A percentile compares a stretch with the other conserved stretches of the same genome.
Conservation (phyloP, 345 rosid species). For the Citrus medica region DNA sequence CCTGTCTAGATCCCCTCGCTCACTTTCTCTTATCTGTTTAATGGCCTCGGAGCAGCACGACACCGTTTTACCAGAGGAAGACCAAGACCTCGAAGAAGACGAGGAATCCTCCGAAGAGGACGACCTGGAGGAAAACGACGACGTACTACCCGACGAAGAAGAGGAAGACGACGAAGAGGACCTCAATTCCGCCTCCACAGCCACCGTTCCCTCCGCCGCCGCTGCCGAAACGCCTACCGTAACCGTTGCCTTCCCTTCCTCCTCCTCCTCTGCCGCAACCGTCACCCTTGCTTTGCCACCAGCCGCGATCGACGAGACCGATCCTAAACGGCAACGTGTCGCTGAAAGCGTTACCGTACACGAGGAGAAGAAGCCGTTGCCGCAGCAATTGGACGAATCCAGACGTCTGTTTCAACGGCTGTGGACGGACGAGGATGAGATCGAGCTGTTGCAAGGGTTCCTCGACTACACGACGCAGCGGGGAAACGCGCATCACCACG, state of each 20-base stretch:
- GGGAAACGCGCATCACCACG: constrained; percentile 62
- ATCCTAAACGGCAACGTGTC: constrained; percentile 46
- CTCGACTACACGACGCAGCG: constrained; percentile 67
- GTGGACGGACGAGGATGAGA: constrained; percentile 99
- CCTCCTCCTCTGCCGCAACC: constrained; percentile 31
- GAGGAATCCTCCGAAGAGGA: constrained; percentile 42
- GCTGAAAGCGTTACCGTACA: constrained; percentile 11
- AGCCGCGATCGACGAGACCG: constrained; percentile 27
- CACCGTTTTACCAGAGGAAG: constrained; percentile 48
- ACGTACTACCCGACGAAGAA: constrained; percentile 27
- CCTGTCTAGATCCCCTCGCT: not conserved
- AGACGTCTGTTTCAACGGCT: constrained; percentile 82
- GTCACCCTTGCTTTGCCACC: constrained; percentile 41
- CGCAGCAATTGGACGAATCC: constrained; percentile 61
- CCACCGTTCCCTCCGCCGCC: constrained; percentile 19
- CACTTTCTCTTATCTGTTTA: not conserved
- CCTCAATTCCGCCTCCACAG: constrained; percentile 39
- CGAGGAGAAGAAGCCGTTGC: constrained; percentile 34
- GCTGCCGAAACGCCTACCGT: constrained; percentile 24
- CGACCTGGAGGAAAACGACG: constrained; percentile 59
- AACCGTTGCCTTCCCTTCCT: constrained; percentile 28
- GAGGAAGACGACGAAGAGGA: constrained; percentile 44
- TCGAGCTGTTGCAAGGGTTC: constrained; percentile 93
- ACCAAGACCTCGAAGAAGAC: constrained; percentile 44
- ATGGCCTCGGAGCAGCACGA: constrained; percentile 70